Conservation (phyloP, 164 flowering plant genomes). For the Nymphaea thermarum region DNA sequence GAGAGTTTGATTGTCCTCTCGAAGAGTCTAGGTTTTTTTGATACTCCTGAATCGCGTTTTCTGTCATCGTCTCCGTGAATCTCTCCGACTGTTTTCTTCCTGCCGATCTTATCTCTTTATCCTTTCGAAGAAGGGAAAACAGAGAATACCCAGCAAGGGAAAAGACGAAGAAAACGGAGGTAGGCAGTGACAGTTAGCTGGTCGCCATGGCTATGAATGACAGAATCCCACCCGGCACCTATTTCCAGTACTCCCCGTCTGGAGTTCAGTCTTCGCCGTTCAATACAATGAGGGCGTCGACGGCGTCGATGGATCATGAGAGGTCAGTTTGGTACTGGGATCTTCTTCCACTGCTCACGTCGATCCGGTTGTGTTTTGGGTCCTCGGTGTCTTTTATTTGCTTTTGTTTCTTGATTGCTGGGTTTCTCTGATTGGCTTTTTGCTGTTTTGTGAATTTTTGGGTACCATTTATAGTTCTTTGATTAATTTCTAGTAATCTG, state of each 20-base stretch:
- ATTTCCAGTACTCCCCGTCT: conserved; percentile 63
- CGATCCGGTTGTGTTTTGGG: too few relatives aligned
- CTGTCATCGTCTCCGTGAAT: too few relatives aligned
- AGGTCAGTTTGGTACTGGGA: conserved; percentile 22
- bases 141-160: not conserved
- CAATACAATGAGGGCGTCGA: conserved; percentile 30
- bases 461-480: not conserved
- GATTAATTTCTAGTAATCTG: not conserved
- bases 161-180: too few relatives aligned
- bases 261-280: conserved; percentile 63
- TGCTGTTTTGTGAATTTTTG: not conserved
- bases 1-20: too few relatives aligned
- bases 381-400: not conserved
- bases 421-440: not conserved
- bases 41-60: too few relatives aligned
- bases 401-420: not conserved
- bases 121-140: not conserved
- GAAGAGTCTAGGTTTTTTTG: too few relatives aligned
- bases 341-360: too few relatives aligned
- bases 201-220: conserved; percentile 38
- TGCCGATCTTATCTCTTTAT: not conserved
- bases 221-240: conserved; percentile 59
- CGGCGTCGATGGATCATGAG: conserved; percentile 51
- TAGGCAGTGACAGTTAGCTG: not conserved
- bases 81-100: not conserved